Evolutionary conservation across 2,329 filamentous ascomycete species (phyloP).

Genomic region (Fusarium sp.): DNA sequence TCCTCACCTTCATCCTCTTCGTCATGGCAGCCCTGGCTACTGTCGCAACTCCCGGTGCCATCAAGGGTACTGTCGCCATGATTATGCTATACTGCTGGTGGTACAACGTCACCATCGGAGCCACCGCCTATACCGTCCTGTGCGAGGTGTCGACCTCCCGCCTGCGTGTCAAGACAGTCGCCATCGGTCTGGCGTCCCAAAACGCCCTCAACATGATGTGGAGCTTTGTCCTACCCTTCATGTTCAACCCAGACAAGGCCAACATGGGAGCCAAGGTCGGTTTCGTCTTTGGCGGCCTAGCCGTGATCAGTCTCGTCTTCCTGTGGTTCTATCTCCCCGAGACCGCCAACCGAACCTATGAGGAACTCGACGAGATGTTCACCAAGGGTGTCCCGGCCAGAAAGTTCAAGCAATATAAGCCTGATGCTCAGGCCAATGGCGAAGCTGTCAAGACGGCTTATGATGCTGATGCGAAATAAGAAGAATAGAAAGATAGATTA

Average conservation of each 20-base stretch:
- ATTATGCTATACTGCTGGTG: conserved; percentile 51
- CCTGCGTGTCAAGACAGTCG: conserved; percentile 18
- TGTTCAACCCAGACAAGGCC: conserved; percentile 18
- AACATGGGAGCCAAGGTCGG: conserved; percentile 20
- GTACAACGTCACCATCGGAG: conserved; percentile 44
- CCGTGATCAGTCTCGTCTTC: neutral
- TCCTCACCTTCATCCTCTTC: conserved; percentile 49
- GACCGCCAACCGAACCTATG: conserved; percentile 24
- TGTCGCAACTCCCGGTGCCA: conserved; percentile 18
- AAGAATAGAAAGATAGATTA: neutral
- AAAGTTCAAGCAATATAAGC: conserved; percentile 17
- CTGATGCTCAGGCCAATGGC: conserved; percentile 24
- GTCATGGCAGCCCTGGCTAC: conserved; percentile 50
- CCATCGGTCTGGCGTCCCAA: neutral
- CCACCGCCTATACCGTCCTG: conserved; percentile 14
- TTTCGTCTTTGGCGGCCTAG: conserved; percentile 13
- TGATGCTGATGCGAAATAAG: conserved; percentile 24
- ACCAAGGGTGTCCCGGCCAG: conserved; percentile 5
- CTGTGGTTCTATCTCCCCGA: conserved; percentile 31
- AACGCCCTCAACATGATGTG: conserved; percentile 9
- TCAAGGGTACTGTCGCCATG: conserved; percentile 47
- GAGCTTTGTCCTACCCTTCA: conserved; percentile 16
- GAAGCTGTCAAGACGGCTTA: conserved; percentile 31
- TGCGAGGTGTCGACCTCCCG: conserved; percentile 12
- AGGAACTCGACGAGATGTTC: conserved; percentile 27